phyloP scores from a whole-genome alignment of 768 basidiomycete genomes.

The Rhodosporidiobolus odoratus region DNA sequence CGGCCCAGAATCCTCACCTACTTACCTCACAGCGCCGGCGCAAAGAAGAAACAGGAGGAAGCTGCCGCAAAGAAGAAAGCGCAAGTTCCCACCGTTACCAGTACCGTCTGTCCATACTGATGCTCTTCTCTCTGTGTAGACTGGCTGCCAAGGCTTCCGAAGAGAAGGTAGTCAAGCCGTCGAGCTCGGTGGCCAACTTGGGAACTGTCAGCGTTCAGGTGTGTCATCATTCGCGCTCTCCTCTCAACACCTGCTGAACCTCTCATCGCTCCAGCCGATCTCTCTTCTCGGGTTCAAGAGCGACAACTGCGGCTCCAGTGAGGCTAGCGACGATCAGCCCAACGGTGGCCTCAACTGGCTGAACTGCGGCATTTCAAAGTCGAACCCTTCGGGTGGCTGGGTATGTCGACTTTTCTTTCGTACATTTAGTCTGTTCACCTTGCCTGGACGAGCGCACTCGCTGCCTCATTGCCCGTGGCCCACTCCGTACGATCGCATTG shows the following conservation, averaged over 20 bases:
- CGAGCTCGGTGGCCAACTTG: not conserved
- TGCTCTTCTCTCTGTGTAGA: not conserved
- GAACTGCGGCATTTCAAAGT: conserved; percentile 31
- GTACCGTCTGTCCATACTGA: not conserved
- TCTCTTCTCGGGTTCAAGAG: conserved; percentile 23
- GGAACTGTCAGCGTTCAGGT: too few species aligned
- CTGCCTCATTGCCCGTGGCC: too few species aligned
- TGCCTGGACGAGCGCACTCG: too few species aligned
- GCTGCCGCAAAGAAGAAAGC: not conserved
- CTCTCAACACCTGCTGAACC: too few species aligned
- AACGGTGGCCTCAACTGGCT: conserved; percentile 30
- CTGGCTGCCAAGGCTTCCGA: not conserved
- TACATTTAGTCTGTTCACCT: not conserved
- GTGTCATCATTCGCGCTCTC: too few species aligned
- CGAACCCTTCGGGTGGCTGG: conserved; percentile 2
- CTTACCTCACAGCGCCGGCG: not conserved
- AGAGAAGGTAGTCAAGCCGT: too few species aligned
- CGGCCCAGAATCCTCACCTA: not conserved
- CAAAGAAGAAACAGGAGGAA: not conserved
- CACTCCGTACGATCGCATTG: too few species aligned
- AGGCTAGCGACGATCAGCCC: conserved; percentile 20
- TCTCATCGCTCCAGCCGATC: not conserved
- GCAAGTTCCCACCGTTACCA: not conserved
- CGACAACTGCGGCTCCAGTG: conserved; percentile 27
- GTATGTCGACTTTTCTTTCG: not conserved